Conservation (phyloP, 345 rosid species). For the Melaleuca alternifolia region DNA sequence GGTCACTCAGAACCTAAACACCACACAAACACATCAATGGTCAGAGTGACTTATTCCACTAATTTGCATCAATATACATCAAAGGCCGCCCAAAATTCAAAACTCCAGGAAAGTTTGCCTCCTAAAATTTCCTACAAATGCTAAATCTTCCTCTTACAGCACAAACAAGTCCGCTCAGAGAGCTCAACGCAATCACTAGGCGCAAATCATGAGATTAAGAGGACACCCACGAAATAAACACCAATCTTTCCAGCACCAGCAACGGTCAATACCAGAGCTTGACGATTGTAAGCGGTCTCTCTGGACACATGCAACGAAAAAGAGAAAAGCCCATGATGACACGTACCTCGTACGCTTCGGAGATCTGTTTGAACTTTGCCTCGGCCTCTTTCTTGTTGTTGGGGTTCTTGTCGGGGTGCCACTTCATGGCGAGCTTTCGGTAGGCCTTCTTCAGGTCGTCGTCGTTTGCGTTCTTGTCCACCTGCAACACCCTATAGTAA, state of each 20-base stretch:
- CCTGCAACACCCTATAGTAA: constrained; percentile 50
- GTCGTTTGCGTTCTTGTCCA: constrained; percentile 53
- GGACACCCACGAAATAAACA: not conserved
- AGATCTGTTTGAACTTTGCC: constrained; percentile 80
- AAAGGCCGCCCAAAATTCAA: not conserved
- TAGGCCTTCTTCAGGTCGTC: constrained; percentile 84
- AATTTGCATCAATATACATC: not conserved
- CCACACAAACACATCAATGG: not conserved
- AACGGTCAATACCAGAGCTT: not conserved
- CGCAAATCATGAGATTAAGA: not conserved
- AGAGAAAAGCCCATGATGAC: not conserved
- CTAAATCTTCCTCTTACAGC: not conserved
- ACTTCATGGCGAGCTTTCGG: constrained; percentile 80
- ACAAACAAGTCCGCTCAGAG: not conserved
- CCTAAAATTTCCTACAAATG: not conserved
- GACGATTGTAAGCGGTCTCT: not conserved
- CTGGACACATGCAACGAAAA: not conserved
- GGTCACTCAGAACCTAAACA: constrained; percentile 67
- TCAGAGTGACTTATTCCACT: not conserved
- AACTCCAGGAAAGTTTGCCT: not conserved
- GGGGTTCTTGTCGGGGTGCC: constrained; percentile 96
- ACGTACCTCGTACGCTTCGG: constrained; percentile 73
- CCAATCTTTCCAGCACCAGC: not conserved
- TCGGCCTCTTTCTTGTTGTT: constrained; percentile 71
- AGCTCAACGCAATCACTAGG: not conserved